Conservation (phyloP, 139 green algal species). For the Chlorella ohadii region DNA sequence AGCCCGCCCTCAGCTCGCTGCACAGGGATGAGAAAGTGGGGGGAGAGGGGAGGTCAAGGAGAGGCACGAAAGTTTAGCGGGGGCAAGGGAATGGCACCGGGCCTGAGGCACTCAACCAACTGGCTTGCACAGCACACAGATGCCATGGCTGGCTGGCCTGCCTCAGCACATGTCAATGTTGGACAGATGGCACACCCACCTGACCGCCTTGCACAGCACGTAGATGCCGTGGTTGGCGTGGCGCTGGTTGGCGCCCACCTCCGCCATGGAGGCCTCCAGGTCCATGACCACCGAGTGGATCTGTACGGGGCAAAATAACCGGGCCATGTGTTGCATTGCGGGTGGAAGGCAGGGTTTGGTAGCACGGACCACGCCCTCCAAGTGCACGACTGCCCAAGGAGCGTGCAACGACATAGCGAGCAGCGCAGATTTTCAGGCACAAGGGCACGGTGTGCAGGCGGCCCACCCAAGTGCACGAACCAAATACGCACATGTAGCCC, state of each 20-base stretch:
- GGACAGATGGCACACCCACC: too few species aligned
- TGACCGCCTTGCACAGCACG: conserved; percentile 56
- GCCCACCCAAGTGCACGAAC: too few species aligned
- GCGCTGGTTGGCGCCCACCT: conserved; percentile 48
- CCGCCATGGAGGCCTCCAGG: conserved; percentile 42
- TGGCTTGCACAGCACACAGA: conserved; percentile 57
- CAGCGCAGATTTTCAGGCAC: too few species aligned
- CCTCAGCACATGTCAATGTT: too few species aligned
- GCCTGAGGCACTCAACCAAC: conserved; percentile 31
- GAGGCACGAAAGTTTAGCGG: too few species aligned
- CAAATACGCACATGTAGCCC: too few species aligned
- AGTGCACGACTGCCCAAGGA: neutral
- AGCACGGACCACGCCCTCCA: neutral
- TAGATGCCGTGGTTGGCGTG: conserved; percentile 61
- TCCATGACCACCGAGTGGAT: conserved; percentile 43
- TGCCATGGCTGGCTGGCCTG: conserved; percentile 44
- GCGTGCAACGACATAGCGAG: too few species aligned
- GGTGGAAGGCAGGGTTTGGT: neutral
- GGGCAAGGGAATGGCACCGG: too few species aligned
- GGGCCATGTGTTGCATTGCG: neutral
- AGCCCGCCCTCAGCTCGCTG: conserved; percentile 14
- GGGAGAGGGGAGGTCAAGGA: neutral
- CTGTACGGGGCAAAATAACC: conserved; percentile 13
- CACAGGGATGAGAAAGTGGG: neutral
- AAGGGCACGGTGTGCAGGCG: too few species aligned